Percentiles rank a stretch among this genome's conserved stretches.
Evolutionary conservation across 345 rosid genomes (phyloP).

Genomic region (Erucastrum elatum): DNA sequence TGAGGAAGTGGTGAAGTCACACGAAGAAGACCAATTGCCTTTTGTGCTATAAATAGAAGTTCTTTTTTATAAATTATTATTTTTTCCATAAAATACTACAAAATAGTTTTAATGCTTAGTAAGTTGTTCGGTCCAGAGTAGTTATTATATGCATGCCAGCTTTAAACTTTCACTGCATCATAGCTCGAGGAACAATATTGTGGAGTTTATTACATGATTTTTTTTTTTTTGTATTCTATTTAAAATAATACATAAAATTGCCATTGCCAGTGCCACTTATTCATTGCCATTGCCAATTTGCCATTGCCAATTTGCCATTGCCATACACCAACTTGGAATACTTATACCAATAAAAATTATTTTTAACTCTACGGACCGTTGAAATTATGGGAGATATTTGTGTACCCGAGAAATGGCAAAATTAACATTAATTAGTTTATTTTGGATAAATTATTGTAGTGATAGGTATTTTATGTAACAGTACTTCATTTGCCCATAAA

Average conservation of each 20-base stretch:
- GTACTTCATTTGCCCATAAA: conserved; percentile 32
- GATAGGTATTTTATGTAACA: neutral
- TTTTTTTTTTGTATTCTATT: too few relatives aligned
- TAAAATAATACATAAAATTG: conserved; percentile 11
- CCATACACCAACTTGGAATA: conserved; percentile 28
- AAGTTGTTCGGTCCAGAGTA: conserved; percentile 25
- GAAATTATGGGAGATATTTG: neutral
- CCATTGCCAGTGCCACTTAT: neutral
- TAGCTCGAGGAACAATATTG: conserved; percentile 29
- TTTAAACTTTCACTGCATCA: conserved; percentile 27
- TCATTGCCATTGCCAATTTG: neutral
- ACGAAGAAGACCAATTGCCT: conserved; percentile 11
- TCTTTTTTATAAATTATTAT: neutral
- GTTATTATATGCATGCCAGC: conserved; percentile 42
- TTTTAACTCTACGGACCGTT: neutral
- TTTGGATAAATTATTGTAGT: neutral
- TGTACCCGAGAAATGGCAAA: conserved; percentile 8
- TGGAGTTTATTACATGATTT: neutral
- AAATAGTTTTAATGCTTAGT: conserved; percentile 11
- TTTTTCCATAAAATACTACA: conserved; percentile 5
- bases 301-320: too few relatives aligned
- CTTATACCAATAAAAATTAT: neutral
- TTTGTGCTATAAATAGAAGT: conserved; percentile 35
- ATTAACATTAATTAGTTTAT: neutral
- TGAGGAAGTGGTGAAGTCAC: conserved; percentile 32